A percentile compares a stretch with the other conserved stretches of the same genome.
These are phyloP conservation scores for Plantago elongata DNA, from an alignment of 257 asterid genomes.

Conservation along the genomic window DNA sequence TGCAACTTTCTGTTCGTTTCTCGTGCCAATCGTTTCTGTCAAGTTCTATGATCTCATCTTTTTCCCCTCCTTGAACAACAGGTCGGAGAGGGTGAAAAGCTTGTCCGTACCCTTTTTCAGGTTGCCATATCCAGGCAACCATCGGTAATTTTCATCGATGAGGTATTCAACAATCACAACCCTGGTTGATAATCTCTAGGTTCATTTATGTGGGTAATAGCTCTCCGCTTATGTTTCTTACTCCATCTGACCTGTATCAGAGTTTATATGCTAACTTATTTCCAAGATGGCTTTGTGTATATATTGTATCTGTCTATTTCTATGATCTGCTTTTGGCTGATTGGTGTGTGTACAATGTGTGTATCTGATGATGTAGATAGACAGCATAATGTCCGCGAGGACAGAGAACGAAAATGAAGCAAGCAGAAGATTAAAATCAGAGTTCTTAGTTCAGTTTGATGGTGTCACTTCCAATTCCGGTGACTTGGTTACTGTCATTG, in stretches of 20 bases:
- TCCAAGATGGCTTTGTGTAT: neutral
- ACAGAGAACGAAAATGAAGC: conserved; percentile 93
- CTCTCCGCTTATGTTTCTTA: neutral
- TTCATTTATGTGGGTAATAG: conserved; percentile 7
- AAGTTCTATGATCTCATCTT: conserved; percentile 19
- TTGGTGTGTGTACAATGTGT: conserved; percentile 13
- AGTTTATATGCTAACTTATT: neutral
- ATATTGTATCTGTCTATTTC: conserved; percentile 8
- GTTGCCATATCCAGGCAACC: conserved; percentile 94
- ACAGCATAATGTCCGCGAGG: conserved; percentile 96
- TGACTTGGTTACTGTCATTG: conserved; percentile 84
- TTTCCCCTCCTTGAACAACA: conserved; percentile 27
- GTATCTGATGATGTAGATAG: conserved; percentile 52
- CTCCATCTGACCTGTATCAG: neutral
- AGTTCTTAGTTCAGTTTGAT: conserved; percentile 91
- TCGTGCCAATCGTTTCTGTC: neutral
- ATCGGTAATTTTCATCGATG: conserved; percentile 95
- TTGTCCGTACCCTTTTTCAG: conserved; percentile 88
- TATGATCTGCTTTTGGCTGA: conserved; percentile 9
- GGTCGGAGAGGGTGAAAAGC: conserved; percentile 99
- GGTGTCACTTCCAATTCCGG: conserved; percentile 86
- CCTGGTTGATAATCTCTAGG: conserved; percentile 12
- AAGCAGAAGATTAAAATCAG: conserved; percentile 95
- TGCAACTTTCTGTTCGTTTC: conserved; percentile 18
- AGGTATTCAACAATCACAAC: conserved; percentile 46